These are phyloP conservation scores for Cyclotella choctawhatcheeana DNA, from an alignment of 108 stramenopile genomes.

Conservation along the genomic window DNA sequence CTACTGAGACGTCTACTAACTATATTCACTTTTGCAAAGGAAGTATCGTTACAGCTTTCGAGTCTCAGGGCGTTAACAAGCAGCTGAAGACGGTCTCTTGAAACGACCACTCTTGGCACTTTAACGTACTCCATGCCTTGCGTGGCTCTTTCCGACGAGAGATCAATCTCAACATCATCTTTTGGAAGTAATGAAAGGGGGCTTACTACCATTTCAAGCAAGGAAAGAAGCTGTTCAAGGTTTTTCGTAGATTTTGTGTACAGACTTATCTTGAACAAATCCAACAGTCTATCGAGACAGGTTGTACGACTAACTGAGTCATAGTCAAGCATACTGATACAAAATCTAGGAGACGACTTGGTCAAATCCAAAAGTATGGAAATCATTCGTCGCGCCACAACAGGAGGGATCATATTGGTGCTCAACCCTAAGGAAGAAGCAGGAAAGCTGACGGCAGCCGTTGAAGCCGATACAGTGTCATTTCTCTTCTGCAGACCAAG, in stretches of 20 bases:
- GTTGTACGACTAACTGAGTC: conserved; percentile 22
- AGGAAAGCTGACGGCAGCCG: conserved; percentile 84
- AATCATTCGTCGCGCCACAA: conserved; percentile 81
- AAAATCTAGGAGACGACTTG: conserved; percentile 71
- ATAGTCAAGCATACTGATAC: conserved; percentile 53
- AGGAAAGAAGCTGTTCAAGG: conserved; percentile 77
- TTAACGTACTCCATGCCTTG: conserved; percentile 75
- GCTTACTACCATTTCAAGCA: conserved; percentile 74
- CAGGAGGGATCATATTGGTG: conserved; percentile 65
- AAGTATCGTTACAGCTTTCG: conserved; percentile 80
- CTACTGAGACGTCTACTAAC: conserved; percentile 73
- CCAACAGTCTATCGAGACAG: conserved; percentile 68
- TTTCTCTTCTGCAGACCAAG: conserved; percentile 55
- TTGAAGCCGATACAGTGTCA: conserved; percentile 55
- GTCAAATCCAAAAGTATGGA: conserved; percentile 56
- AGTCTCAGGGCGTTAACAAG: conserved; percentile 76
- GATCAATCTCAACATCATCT: conserved; percentile 60
- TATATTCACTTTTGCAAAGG: conserved; percentile 78
- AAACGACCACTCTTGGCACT: conserved; percentile 72
- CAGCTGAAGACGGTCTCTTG: conserved; percentile 64
- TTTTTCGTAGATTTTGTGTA: conserved; percentile 74
- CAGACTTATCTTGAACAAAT: conserved; percentile 65
- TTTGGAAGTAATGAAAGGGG: conserved; percentile 80
- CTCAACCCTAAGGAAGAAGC: conserved; percentile 59
- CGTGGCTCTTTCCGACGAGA: conserved; percentile 57